Evolutionary conservation across 495 filamentous ascomycete species (phyloP), one percentile per base, ranked within the genome.

Genomic region (Amphirosellinia nigrospora): DNA sequence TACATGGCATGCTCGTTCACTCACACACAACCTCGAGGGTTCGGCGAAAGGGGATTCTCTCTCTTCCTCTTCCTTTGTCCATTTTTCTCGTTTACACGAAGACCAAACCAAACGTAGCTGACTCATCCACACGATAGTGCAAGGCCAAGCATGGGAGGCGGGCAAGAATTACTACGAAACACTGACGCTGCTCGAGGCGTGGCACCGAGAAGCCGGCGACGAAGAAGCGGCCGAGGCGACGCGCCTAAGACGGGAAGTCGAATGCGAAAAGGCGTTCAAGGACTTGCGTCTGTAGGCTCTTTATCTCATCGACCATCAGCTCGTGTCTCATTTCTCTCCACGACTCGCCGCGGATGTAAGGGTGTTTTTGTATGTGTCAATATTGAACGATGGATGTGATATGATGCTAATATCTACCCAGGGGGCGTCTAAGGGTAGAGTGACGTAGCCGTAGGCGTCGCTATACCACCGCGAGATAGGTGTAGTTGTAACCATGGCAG

Each of bases 151-250:
- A 5, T 78, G 76, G 76, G 59, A 68, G n/a, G 68, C 71, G 1
- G 76, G 76, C 1, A 76, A 76, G 67, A 78, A 78, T 11, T 78
- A 76, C 58, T 78, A 76, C 52, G 76, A 78, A 64, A 74, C 76
- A 2, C 10, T 76, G 23, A 70, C 65, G 23, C 68, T 74, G 32
- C 74, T 78, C 58, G 76, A 76, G 65, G 23, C 43, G 21, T 78
- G 76, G 76, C 72, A 76, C 30, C 69, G 60, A 26, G 76, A 78
- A 45, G 76, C 74, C 0, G 69, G 69, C 50, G 76, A 78, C 50
- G 38, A 73, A 26, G 52, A 59, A 53, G 69, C 69, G 41, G 76
- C 76, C 13, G 69, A 76, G 9, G 38, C 58, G 4, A 70, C 68
- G 21, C 68, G 68, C 39, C 6, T 26, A n/a, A 70, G 45, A 48